Evolutionary conservation across 2,329 filamentous ascomycete genomes (phyloP).

Genomic region (Diplodia mutila): DNA sequence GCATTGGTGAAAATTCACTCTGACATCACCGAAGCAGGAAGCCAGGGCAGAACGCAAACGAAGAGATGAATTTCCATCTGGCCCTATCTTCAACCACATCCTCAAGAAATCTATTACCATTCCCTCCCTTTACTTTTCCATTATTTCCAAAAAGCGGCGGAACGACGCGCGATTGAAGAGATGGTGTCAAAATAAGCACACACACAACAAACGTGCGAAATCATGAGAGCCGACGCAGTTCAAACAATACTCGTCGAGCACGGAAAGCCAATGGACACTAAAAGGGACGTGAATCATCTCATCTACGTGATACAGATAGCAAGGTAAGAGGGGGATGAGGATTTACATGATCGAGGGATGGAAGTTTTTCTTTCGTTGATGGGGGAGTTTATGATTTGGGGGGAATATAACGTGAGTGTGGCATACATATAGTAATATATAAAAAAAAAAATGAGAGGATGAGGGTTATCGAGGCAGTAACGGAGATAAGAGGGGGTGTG

Average conservation of each 20-base stretch:
- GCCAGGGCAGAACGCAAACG: too few relatives aligned
- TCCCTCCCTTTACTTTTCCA: background rate
- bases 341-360: background rate
- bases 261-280: background rate
- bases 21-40: too few relatives aligned
- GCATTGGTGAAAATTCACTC: too few relatives aligned
- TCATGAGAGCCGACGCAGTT: background rate
- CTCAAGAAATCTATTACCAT: background rate
- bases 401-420: background rate
- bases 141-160: background rate
- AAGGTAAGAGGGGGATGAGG: background rate
- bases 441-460: background rate
- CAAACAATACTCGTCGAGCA: background rate
- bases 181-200: background rate
- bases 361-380: background rate
- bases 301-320: slow-evolving; percentile 20
- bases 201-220: background rate
- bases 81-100: too few relatives aligned
- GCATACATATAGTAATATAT: background rate
- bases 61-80: too few relatives aligned
- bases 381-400: background rate
- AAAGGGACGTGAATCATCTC: slow-evolving; percentile 17
- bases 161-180: background rate
- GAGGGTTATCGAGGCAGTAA: background rate
- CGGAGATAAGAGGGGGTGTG: background rate